Evolutionary conservation across 2,329 filamentous ascomycete species (phyloP), one percentile per base, ranked within the genome.

Genomic region (Nigrograna mackinnonii): DNA sequence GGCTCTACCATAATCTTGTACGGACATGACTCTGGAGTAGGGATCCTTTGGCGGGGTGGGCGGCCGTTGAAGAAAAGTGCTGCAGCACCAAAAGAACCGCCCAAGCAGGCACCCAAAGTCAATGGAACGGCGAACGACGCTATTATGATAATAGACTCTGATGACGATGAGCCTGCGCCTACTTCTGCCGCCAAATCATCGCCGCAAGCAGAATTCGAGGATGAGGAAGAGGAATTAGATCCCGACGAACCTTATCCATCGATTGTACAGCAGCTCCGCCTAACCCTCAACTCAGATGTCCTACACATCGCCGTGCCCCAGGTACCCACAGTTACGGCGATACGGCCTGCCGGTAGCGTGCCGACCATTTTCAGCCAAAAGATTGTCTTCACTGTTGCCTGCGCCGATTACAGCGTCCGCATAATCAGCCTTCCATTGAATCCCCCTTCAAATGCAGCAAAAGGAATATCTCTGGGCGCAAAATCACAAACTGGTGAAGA

Each of bases 1-100:
- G 80, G 80, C 58, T 85, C 83, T 3, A 80, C 78, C 3, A 71
- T 86, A 44, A 70, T 85, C 33, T 56, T 85, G 11, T 84, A 82
- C 52, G 83, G 78, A 35, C 77, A 84, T 50, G 76, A 79, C 31
- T 72, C 70, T 31, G 83, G 83, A 4, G 53, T 86, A 17, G 75
- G 76, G 43, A 66, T 85, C 36, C 52, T 83, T 21, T 86, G 83
- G 83, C 73, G 79, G 63, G 81, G 81, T 32, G 82, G 82, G 4
- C 72, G 70, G 21, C 66, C 69, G 1, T 72, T 80, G 41, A 74
- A 75, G 49, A 50, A 57, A 39, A 39, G 44, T 36, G 47, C 55
- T 22, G 43, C 52, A 5, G 39, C 55, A 18, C 52, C 59, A n/a
- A 55, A 58, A 43, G 56, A 58, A 45, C 54, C 62, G 18, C 46